Base-by-base conservation (phyloP, 75 land plant genomes). In the Picea glauca region DNA sequence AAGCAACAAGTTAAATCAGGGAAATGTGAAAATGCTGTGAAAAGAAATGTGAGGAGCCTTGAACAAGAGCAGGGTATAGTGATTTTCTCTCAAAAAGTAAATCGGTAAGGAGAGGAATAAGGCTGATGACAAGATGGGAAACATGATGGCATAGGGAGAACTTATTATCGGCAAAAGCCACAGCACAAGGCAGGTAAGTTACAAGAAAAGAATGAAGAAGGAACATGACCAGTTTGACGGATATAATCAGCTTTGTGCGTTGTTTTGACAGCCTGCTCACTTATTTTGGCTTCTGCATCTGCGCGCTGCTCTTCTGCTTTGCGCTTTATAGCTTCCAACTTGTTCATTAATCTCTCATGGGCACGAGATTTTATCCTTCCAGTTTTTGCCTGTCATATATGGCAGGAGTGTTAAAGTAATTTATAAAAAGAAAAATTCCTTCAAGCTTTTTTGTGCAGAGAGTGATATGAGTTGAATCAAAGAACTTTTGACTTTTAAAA, bases 271-370 rank as follows among this genome's bases (percentile, higher is more conserved):
- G 95, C 93, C 68, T 89, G 83, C 81, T 96, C 93, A 66, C 91
- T 87, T 58, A 92, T 76, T 38, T 88, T 85, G 0, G 93, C 94
- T 78, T 94, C 94, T 68, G 99, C 99, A 75, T 84, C 92, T 58
- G 93, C 94, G 11, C 93, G 91, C 78, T 84, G 88, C 72, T 92
- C 99, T 78, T 94, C 95, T 50, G 99, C 95, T 76, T 82, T 87
- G 64, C 94, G 88, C 54, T 88, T 78, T 0, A 94, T 83, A 7
- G 88, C 79, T 32, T 93, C 98, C 43, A 94, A 82, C 83, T 91
- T 96, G 81, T 92, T 92, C 77, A 89, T 80, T 67, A 87, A 70
- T 85, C 85, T 92, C 85, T 96, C 98, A 32, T 94, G 93, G 3
- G 99, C 92, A 46, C 89, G 81, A 17, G 91, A 66, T 84, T 93